Percentiles rank a stretch among this genome's conserved stretches.
Conservation (phyloP, 2,329 filamentous ascomycete species). For the Purpureocillium takamizusanense region DNA sequence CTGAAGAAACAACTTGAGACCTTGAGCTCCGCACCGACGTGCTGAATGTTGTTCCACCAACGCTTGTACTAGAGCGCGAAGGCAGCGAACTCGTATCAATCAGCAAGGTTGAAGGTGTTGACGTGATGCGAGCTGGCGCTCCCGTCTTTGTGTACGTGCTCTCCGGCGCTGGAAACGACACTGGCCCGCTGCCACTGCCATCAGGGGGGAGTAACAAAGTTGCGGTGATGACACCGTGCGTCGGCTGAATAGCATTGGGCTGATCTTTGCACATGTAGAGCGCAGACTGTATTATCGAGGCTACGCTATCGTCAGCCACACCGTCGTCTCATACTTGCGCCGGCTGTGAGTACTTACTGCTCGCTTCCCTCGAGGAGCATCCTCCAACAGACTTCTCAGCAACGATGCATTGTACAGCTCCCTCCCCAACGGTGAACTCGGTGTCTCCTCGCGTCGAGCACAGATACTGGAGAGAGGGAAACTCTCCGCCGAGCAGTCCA, state of each 20-base stretch:
- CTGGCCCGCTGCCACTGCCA: conserved; percentile 9
- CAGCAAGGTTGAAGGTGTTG: conserved; percentile 3
- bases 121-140: conserved; percentile 1
- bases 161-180: conserved; percentile 16
- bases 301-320: conserved; percentile 7
- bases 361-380: conserved; percentile 39
- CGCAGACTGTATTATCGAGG: conserved; percentile 35
- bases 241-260: conserved; percentile 41
- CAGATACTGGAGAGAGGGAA: conserved; percentile 50
- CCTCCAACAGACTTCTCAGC: conserved; percentile 38
- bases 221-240: conserved; percentile 48
- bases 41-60: not conserved
- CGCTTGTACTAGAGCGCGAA: not conserved
- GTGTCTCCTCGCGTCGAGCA: conserved; percentile 50
- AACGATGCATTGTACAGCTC: conserved; percentile 56
- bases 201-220: conserved; percentile 31
- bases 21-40: conserved; percentile 1
- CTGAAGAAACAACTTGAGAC: conserved; percentile 1
- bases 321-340: not conserved
- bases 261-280: conserved; percentile 49
- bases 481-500: conserved; percentile 30
- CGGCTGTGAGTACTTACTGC: conserved; percentile 16
- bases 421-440: conserved; percentile 65
- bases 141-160: conserved; percentile 2
- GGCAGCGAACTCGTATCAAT: conserved; percentile 5